phyloP scores from a whole-genome alignment of 495 filamentous ascomycete genomes.

The Penicillium cataractarum region DNA sequence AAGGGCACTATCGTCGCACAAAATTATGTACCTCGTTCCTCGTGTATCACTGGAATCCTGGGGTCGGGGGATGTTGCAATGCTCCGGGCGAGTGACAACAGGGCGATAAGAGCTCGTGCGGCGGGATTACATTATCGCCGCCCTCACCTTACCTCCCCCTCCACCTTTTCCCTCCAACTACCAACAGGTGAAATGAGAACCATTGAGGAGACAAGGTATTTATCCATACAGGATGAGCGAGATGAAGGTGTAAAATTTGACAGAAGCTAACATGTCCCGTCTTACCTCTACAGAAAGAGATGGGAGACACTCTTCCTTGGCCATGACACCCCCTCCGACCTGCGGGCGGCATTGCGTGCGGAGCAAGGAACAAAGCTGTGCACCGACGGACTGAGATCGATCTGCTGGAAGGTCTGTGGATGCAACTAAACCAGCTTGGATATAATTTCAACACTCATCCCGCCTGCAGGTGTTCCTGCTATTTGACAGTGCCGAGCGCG shows the following conservation, averaged over 20 bases:
- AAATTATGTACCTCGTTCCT: not conserved
- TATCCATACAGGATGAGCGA: not conserved
- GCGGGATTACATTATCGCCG: constrained; percentile 11
- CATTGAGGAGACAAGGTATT: constrained; percentile 64
- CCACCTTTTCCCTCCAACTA: constrained; percentile 18
- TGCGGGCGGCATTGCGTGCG: constrained; percentile 66
- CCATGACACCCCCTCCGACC: constrained; percentile 60
- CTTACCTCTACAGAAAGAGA: constrained; percentile 48
- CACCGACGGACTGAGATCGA: constrained; percentile 74
- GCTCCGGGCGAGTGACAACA: constrained; percentile 9
- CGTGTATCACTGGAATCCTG: not conserved
- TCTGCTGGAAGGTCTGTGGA: constrained; percentile 85
- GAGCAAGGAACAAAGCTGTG: constrained; percentile 61
- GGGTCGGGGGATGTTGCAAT: constrained; percentile 18
- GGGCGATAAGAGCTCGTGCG: constrained; percentile 26
- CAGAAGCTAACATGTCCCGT: constrained; percentile 5
- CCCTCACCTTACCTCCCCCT: constrained; percentile 12
- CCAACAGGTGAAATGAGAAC: constrained; percentile 59
- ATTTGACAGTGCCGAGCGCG: constrained; percentile 67
- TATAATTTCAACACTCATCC: constrained; percentile 18
- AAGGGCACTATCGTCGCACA: not conserved
- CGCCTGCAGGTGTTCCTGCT: constrained; percentile 72
- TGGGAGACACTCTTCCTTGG: constrained; percentile 69
- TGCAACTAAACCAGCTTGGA: not conserved
- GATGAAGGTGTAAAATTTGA: not conserved